Conservation (phyloP, 73 alveolate genomes). For the Paramecium caudatum region DNA sequence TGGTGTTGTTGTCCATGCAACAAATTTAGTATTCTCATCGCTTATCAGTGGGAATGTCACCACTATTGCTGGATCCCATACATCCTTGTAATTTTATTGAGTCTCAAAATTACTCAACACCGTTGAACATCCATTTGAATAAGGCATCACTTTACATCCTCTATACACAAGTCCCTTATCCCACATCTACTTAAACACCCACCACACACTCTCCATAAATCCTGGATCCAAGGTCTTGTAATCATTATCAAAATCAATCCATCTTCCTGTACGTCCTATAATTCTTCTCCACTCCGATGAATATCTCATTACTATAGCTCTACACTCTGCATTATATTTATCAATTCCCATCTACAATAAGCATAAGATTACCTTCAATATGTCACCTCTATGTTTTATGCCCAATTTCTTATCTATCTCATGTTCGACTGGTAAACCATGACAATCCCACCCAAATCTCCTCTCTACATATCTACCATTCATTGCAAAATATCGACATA, state of each 20-base stretch:
- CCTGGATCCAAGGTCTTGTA: slow-evolving; percentile 99
- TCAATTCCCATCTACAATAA: slow-evolving; percentile 92
- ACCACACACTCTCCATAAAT: slow-evolving; percentile 99
- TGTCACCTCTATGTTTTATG: slow-evolving; percentile 93
- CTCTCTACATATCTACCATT: slow-evolving; percentile 98
- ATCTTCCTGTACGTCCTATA: slow-evolving; percentile 97
- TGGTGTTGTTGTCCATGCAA: slow-evolving; percentile 99
- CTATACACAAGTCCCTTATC: slow-evolving; percentile 98
- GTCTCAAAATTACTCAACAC: slow-evolving; percentile 99
- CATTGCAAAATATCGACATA: slow-evolving; percentile 98
- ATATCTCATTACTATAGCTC: slow-evolving; percentile 95
- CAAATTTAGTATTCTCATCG: slow-evolving; percentile 90
- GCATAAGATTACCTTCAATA: slow-evolving; percentile 75
- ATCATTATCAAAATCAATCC: slow-evolving; percentile 99
- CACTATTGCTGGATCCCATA: slow-evolving; percentile 96
- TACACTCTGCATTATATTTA: slow-evolving; percentile 98
- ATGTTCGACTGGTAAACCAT: slow-evolving; percentile 99
- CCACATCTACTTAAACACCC: slow-evolving; percentile 98
- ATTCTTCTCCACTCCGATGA: slow-evolving; percentile 96
- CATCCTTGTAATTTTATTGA: slow-evolving; percentile 86
- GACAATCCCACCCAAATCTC: slow-evolving; percentile 99
- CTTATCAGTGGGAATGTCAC: slow-evolving; percentile 94
- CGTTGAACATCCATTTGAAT: slow-evolving; percentile 97
- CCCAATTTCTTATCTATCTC: slow-evolving; percentile 96
- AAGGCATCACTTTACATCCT: slow-evolving; percentile 99